A percentile compares a stretch with the other conserved stretches of the same genome.
Conservation (phyloP, 371 early-diverging fungal genomes). For the Mortierella sp. region DNA sequence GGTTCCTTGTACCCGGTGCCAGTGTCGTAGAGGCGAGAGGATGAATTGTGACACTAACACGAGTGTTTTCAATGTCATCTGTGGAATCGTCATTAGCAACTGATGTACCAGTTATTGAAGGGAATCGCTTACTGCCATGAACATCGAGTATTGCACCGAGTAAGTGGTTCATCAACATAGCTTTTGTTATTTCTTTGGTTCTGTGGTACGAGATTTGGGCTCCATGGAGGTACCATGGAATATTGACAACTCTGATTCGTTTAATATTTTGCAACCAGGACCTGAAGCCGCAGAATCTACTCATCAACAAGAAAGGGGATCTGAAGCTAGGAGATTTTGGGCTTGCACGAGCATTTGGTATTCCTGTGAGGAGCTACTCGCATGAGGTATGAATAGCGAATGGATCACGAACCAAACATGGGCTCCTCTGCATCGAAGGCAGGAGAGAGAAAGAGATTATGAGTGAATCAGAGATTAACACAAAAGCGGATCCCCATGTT, state of each 20-base stretch:
- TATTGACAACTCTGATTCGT: not conserved
- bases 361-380: constrained; percentile 96
- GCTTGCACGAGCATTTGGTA: constrained; percentile 96
- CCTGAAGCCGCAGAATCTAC: constrained; percentile 86
- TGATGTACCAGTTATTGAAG: constrained; percentile 83
- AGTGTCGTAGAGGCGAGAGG: no score
- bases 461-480: not conserved
- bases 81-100: constrained; percentile 57
- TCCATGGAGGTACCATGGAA: no score
- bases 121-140: constrained; percentile 86
- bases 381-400: constrained; percentile 79
- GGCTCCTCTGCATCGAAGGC: constrained; percentile 4
- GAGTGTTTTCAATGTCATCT: not conserved
- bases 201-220: no score
- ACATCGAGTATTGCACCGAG: constrained; percentile 82
- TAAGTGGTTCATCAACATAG: constrained; percentile 49
- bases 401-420: not conserved
- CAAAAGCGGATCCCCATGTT: constrained; percentile 2
- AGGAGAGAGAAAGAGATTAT: not conserved
- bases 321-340: constrained; percentile 98
- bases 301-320: constrained; percentile 86
- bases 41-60: no score
- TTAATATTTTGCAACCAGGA: constrained; percentile 59
- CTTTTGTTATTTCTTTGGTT: no score
- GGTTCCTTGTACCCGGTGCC: not conserved